A percentile compares a stretch with the other conserved stretches of the same genome.
These are phyloP conservation scores for Exophiala alcalophila DNA, from an alignment of 2,329 filamentous ascomycete species.

Conservation along the genomic window DNA sequence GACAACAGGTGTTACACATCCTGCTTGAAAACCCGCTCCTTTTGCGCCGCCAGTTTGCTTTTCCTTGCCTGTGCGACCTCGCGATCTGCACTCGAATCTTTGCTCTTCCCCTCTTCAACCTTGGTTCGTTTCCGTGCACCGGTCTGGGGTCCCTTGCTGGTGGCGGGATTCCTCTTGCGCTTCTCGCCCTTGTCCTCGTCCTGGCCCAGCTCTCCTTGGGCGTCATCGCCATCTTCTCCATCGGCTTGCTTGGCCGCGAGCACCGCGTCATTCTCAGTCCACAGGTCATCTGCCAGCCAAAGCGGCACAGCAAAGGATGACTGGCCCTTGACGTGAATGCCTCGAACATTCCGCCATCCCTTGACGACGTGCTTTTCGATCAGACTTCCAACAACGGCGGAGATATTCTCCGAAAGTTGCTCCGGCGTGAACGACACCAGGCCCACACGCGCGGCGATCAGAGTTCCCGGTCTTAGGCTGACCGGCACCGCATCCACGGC, in stretches of 20 bases:
- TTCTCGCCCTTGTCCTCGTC: constrained; percentile 20
- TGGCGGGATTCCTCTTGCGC: constrained; percentile 27
- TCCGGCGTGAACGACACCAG: constrained; percentile 70
- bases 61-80: constrained; percentile 17
- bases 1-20: constrained; percentile 10
- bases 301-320: constrained; percentile 87
- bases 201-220: constrained; percentile 14
- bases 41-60: constrained; percentile 26
- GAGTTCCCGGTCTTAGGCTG: constrained; percentile 72
- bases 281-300: constrained; percentile 89
- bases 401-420: constrained; percentile 76
- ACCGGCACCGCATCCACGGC: constrained; percentile 76
- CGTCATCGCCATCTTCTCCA: constrained; percentile 31
- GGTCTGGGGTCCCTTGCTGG: constrained; percentile 27
- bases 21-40: constrained; percentile 23
- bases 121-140: constrained; percentile 28
- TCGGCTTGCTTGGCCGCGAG: constrained; percentile 56
- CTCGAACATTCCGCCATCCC: constrained; percentile 81
- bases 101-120: constrained; percentile 16
- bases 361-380: constrained; percentile 78
- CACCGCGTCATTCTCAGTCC: constrained; percentile 68
- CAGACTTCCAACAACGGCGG: constrained; percentile 65
- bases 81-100: constrained; percentile 15
- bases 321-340: constrained; percentile 85
- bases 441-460: constrained; percentile 76